Percentiles rank a stretch among this genome's conserved stretches.
These are phyloP conservation scores for Phytophthora palmivora DNA, from an alignment of 352 stramenopile species.

Conservation along the genomic window DNA sequence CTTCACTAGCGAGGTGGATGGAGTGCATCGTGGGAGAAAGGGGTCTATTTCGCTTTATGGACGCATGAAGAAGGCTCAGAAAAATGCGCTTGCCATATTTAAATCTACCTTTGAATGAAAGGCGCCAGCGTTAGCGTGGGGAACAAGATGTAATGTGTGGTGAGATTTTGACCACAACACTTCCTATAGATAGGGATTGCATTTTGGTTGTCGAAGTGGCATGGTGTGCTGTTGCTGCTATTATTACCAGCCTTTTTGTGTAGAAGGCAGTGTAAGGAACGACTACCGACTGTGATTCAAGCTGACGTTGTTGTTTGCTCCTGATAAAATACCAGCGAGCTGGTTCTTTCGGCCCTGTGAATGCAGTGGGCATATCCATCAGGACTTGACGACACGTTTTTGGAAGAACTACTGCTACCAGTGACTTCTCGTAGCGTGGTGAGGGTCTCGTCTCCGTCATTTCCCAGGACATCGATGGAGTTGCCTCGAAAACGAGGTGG, in stretches of 20 bases:
- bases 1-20: constrained; percentile 28
- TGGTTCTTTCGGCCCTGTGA: constrained; percentile 12
- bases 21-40: constrained; percentile 37
- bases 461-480: constrained; percentile 8
- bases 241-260: constrained; percentile 13
- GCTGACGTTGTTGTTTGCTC: constrained; percentile 3
- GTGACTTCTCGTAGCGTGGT: constrained; percentile 25
- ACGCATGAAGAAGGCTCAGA: constrained; percentile 85
- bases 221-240: constrained; percentile 10
- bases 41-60: constrained; percentile 71
- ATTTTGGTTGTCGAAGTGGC: not conserved
- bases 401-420: constrained; percentile 51
- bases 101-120: constrained; percentile 86
- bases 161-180: not conserved
- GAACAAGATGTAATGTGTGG: constrained; percentile 10
- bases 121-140: not conserved
- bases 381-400: constrained; percentile 36
- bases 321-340: not conserved
- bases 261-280: not conserved
- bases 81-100: constrained; percentile 84
- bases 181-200: constrained; percentile 20
- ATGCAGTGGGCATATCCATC: constrained; percentile 25
- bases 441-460: not conserved
- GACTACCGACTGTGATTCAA: not conserved
- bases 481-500: constrained; percentile 28